Evolutionary conservation across 495 filamentous ascomycete genomes (phyloP).

Genomic region (Friedmanniomyces simplex): DNA sequence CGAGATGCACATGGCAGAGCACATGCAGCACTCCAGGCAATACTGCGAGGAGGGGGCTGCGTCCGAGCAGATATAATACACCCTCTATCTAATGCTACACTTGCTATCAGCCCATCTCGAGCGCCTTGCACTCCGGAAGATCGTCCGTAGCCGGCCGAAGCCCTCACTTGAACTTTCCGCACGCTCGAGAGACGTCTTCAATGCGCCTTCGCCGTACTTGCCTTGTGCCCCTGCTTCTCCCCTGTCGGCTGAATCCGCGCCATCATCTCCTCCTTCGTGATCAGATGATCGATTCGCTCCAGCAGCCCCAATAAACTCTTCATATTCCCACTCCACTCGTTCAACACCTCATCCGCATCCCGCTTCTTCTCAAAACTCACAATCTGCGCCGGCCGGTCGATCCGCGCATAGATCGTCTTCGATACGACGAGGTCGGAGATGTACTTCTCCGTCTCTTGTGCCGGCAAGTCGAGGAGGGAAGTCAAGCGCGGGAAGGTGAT

Average conservation of each 20-base stretch:
- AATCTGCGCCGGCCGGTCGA: conserved; percentile 83
- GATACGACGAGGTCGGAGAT: conserved; percentile 88
- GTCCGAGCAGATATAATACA: not conserved
- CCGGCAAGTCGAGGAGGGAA: conserved; percentile 76
- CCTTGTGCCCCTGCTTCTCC: conserved; percentile 26
- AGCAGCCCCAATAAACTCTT: conserved; percentile 86
- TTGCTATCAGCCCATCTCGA: not conserved
- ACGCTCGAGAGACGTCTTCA: not conserved
- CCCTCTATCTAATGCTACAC: conserved; percentile 2
- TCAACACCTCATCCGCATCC: conserved; percentile 93
- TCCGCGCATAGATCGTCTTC: conserved; percentile 96
- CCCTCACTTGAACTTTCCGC: not conserved
- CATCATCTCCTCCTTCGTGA: conserved; percentile 99
- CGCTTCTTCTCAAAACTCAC: conserved; percentile 89
- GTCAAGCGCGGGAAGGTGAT: conserved; percentile 84
- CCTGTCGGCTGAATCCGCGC: conserved; percentile 66
- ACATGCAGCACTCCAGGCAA: too few species aligned
- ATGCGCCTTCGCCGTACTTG: not conserved
- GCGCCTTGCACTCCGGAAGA: not conserved
- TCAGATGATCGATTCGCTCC: conserved; percentile 94
- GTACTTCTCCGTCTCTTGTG: conserved; percentile 95
- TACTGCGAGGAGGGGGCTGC: too few species aligned
- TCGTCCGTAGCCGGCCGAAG: not conserved
- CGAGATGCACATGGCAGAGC: too few species aligned
- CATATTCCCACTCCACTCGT: conserved; percentile 99